Evolutionary conservation across 352 stramenopile species (phyloP), one percentile per base, ranked within the genome.

Genomic region (Globisporangium recalcitrans): DNA sequence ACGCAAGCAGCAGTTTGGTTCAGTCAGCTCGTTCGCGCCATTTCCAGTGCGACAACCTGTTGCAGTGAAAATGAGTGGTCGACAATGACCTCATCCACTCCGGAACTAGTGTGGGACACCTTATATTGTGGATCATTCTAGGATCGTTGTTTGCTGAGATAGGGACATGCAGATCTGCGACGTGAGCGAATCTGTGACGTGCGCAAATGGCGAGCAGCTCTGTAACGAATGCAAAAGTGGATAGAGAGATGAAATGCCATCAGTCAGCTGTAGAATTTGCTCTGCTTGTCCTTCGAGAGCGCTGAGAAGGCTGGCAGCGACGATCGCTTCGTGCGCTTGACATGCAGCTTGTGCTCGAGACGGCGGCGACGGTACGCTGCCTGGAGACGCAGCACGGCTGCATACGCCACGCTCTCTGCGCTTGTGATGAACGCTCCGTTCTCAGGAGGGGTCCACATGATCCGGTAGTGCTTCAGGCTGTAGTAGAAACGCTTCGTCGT

Each of bases 401-500:
- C 71, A 54, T 75, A 91, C 31, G 72, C 81, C 13, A 72, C 64
- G 60, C 81, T 91, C 26, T 87, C 78, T 14, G 55, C 71, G 40
- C 73, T 69, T 4, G 62, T 54, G 49, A 89, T 68, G 31, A 87
- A 88, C 14, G 75, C 74, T 19, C 76, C 77, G 32, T 72, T 80
- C 14, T 66, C 58, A 1, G 81, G 81, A 10, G 72, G 71, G 24
- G 52, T 64, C 13, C 65, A 59, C 26, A 73, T 73, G 24, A 87
- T 44, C 24, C 72, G 71, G 63, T 79, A 84, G 66, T 85, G 69
- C 54, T 67, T 63, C 32, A 89, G 62, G 62, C 77, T 89, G 68
- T 91, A 91, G 68, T 89, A 91, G 68, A 77, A 89, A 9, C 56
- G 68, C n/a, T 67, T 66, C 53, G 74, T 63, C 22, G 75, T 77